Conservation (phyloP, 352 stramenopile genomes). For the Elongisporangium anandrum region DNA sequence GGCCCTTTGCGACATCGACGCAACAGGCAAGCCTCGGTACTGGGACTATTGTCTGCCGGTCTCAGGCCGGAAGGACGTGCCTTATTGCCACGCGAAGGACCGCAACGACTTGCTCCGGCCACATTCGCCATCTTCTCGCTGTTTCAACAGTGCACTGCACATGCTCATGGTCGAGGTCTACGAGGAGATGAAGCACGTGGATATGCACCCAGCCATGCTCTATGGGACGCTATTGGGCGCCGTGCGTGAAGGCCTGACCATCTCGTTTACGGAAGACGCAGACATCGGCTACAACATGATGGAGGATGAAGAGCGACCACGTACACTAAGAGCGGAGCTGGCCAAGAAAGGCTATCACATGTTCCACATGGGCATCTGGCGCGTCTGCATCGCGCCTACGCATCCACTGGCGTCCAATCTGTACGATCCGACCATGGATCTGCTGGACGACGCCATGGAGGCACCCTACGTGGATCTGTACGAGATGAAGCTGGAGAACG, state of each 20-base stretch:
- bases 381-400: slow-evolving; percentile 8
- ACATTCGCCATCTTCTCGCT: slow-evolving; percentile 4
- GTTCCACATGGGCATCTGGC: no score
- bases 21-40: no score
- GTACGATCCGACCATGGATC: slow-evolving; percentile 15
- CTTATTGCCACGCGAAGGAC: slow-evolving; percentile 17
- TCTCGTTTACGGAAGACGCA: slow-evolving; percentile 36
- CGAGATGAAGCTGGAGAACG: no score
- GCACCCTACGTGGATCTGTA: slow-evolving; percentile 27
- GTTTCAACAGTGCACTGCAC: slow-evolving; percentile 28
- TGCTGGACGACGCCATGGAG: slow-evolving; percentile 3
- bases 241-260: slow-evolving; percentile 26
- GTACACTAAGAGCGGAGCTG: no score
- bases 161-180: slow-evolving; percentile 33
- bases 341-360: no score
- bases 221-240: slow-evolving; percentile 36
- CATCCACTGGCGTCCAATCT: slow-evolving; percentile 29
- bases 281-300: slow-evolving; percentile 20
- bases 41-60: slow-evolving; percentile 39
- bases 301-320: not conserved
- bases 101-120: slow-evolving; percentile 19
- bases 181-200: slow-evolving; percentile 11
- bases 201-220: slow-evolving; percentile 12
- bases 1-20: slow-evolving; percentile 12
- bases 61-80: slow-evolving; percentile 13